A percentile compares a stretch with the other conserved stretches of the same genome.
These are phyloP conservation scores for Wickerhamiella nectarea DNA, from an alignment of 805 yeast genomes.

Conservation along the genomic window DNA sequence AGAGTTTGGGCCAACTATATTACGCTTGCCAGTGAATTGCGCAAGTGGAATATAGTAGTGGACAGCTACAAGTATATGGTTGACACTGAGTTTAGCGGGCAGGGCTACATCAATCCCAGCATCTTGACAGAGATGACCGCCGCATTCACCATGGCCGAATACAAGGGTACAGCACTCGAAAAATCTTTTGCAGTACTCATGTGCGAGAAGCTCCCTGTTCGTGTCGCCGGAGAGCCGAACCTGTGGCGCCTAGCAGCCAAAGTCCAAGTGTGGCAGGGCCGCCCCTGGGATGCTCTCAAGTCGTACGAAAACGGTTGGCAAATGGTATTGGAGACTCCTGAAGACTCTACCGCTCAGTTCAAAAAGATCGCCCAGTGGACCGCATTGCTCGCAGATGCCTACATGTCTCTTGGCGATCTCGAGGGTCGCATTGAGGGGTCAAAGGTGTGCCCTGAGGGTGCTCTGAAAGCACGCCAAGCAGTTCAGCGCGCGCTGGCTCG, in stretches of 20 bases:
- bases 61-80: conserved; percentile 56
- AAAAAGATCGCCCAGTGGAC: conserved; percentile 68
- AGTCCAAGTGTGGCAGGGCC: conserved; percentile 74
- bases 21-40: conserved; percentile 63
- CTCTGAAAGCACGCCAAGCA: conserved; percentile 60
- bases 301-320: conserved; percentile 79
- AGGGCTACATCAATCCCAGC: conserved; percentile 57
- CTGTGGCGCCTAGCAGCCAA: conserved; percentile 75
- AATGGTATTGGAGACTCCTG: conserved; percentile 51
- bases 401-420: conserved; percentile 72
- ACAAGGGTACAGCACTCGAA: conserved; percentile 22
- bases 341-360: conserved; percentile 54
- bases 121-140: conserved; percentile 62
- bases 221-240: conserved; percentile 50
- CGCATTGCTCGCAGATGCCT: conserved; percentile 67
- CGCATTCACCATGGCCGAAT: conserved; percentile 4
- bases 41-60: conserved; percentile 83
- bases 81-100: conserved; percentile 40
- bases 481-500: conserved; percentile 64
- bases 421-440: conserved; percentile 45
- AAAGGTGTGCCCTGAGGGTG: conserved; percentile 86
- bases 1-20: conserved; percentile 80
- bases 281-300: conserved; percentile 79
- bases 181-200: conserved; percentile 54
- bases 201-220: conserved; percentile 52